These are phyloP conservation scores for Caryopteris hybrid DNA, from an alignment of 305 asterid species.

Conservation along the genomic window DNA sequence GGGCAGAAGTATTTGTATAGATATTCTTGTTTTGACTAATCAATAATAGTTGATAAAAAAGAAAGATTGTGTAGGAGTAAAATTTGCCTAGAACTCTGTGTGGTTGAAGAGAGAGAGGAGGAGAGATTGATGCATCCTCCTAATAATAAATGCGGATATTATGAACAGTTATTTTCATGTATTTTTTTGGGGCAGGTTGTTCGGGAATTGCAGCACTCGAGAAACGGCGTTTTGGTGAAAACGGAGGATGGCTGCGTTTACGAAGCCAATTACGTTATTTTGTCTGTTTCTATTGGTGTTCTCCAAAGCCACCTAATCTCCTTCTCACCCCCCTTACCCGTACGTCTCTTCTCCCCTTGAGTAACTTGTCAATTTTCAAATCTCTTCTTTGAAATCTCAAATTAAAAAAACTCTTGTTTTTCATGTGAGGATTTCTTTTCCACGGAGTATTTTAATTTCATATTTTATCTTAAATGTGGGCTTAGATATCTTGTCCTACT, in stretches of 20 bases:
- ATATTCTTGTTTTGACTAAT: slow-evolving; percentile 26
- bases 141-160: slow-evolving; percentile 26
- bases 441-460: background rate
- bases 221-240: slow-evolving; percentile 70
- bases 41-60: background rate
- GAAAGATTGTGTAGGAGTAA: background rate
- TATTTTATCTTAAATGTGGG: too few relatives aligned
- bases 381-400: background rate
- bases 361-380: background rate
- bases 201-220: slow-evolving; percentile 83
- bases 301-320: slow-evolving; percentile 81
- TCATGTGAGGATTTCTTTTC: background rate
- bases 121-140: background rate
- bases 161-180: slow-evolving; percentile 23
- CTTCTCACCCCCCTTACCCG: slow-evolving; percentile 76
- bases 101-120: background rate
- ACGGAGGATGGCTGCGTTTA: slow-evolving; percentile 82
- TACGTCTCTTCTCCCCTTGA: slow-evolving; percentile 22
- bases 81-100: slow-evolving; percentile 28
- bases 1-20: background rate
- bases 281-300: slow-evolving; percentile 91
- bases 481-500: too few relatives aligned
- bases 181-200: slow-evolving; percentile 65
- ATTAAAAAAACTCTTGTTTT: too few relatives aligned
- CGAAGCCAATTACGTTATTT: slow-evolving; percentile 78